Percentiles rank a stretch among this genome's conserved stretches.
phyloP scores from a whole-genome alignment of 2,329 filamentous ascomycete genomes.

The Golovinomyces cichoracearum region DNA sequence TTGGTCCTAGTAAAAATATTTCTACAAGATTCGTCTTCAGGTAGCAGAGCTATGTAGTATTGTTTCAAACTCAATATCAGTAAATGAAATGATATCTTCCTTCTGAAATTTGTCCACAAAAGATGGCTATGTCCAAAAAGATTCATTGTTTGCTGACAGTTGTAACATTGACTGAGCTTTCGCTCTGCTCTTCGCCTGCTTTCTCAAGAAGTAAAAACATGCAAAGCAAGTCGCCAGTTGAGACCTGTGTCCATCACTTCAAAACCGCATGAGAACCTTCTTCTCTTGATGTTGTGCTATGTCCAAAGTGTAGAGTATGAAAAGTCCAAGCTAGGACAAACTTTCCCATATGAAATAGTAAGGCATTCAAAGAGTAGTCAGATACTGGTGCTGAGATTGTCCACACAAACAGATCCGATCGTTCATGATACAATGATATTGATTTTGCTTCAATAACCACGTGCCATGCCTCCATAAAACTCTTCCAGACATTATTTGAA shows the following conservation, averaged over 20 bases:
- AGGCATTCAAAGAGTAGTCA: neutral
- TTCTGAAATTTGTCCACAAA: neutral
- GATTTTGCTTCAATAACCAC: neutral
- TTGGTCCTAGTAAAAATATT: too few species aligned
- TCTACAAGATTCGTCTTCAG: neutral
- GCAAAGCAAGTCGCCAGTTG: neutral
- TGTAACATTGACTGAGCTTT: neutral
- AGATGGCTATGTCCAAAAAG: neutral
- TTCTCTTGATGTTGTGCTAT: too few species aligned
- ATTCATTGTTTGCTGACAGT: neutral
- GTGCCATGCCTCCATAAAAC: neutral
- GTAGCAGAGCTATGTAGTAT: neutral
- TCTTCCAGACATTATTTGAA: neutral
- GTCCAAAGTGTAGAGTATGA: too few species aligned
- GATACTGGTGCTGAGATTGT: neutral
- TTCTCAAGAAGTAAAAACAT: neutral
- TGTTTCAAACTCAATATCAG: neutral
- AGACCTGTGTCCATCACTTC: too few species aligned
- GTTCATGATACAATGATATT: neutral
- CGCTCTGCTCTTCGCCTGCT: neutral
- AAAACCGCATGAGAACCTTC: too few species aligned
- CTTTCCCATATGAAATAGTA: too few species aligned
- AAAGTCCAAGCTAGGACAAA: too few species aligned
- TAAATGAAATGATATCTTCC: neutral
- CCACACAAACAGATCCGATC: neutral